Evolutionary conservation across 176 grass and related monocot genomes (phyloP).

Genomic region (Leersia perrieri): DNA sequence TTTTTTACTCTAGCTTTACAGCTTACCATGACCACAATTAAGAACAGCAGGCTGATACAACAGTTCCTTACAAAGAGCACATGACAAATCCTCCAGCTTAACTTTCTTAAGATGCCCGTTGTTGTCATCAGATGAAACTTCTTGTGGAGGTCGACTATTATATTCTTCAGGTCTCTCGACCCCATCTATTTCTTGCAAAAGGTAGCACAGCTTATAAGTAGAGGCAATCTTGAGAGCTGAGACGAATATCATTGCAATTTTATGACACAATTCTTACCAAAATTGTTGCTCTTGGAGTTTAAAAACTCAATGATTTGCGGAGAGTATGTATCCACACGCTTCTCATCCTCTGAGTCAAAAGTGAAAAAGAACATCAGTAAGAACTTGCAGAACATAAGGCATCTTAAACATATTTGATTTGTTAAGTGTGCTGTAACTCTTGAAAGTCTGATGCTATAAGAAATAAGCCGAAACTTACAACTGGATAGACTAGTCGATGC

Average conservation of each 20-base stretch:
- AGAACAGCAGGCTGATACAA: conserved; percentile 81
- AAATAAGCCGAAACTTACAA: not conserved
- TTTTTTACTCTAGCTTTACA: conserved; percentile 26
- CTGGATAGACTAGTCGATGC: not conserved
- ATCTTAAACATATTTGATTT: conserved; percentile 1
- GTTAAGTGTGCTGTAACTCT: not conserved
- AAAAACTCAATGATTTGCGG: conserved; percentile 63
- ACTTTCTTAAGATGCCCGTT: conserved; percentile 45
- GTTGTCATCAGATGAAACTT: conserved; percentile 23
- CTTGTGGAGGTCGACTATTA: conserved; percentile 20
- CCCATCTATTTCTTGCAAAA: conserved; percentile 28
- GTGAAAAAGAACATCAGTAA: conserved; percentile 21
- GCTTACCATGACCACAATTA: conserved; percentile 96
- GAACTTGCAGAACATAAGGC: conserved; percentile 12
- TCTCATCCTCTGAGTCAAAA: conserved; percentile 69
- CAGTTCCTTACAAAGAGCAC: conserved; percentile 64
- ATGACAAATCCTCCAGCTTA: conserved; percentile 59
- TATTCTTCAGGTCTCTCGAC: conserved; percentile 27
- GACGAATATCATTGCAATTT: not conserved
- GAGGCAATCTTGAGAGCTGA: not conserved
- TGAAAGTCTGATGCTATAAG: not conserved
- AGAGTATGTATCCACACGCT: conserved; percentile 36
- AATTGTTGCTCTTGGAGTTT: conserved; percentile 19
- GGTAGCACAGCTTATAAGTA: not conserved
- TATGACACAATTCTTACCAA: conserved; percentile 46